Base-by-base conservation (phyloP, 441 rosid species). In the Jatropha multifida region DNA sequence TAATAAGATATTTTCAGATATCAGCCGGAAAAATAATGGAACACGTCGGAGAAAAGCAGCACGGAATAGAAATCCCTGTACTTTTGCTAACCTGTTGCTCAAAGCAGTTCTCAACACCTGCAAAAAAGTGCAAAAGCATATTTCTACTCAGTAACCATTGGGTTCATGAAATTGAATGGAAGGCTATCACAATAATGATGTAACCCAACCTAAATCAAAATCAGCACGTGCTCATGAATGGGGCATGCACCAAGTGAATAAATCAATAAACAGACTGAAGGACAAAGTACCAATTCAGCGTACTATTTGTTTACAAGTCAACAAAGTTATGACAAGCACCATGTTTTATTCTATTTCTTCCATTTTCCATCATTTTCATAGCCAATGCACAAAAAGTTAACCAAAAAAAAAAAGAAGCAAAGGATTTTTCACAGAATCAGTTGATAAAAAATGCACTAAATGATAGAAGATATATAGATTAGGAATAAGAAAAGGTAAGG, bases 61-160 rank as follows among this genome's bases (percentile, higher is more conserved):
- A 52, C 94, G 98, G 78, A 96, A 94, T 62, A 96, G 83, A 84
- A 91, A 96, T 76, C 99, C 99, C 82, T 94, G 99, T 71, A 97
- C 98, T 92, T 93, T 97, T 41, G 99, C 99, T 77, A 97, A 81
- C 85, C 99, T 89, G 79, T 97, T 94, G 92, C 96, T 92, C 89
- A 93, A 83, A 86, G 94, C 87, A 69, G 99, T 93, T 86, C 89
- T 90, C 74, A 90, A 82, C 41, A 94, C 92, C 99, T 96, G 94
- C 71, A 84, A 80, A 78, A 76, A 65, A 65, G 32, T 40, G 59
- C 12, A 72, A 72, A 68, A 51, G 3, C 37, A 59, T 55, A 69
- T 55, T 52, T 48, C 64, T 49, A 37, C 32, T 23, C 9, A 52
- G 52, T 46, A 54, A 69, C 42, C 42, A 61, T 32, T n/a, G 2